A percentile compares a stretch with the other conserved stretches of the same genome.
These are phyloP conservation scores for Adansonia digitata DNA, from an alignment of 345 rosid species.

Conservation along the genomic window DNA sequence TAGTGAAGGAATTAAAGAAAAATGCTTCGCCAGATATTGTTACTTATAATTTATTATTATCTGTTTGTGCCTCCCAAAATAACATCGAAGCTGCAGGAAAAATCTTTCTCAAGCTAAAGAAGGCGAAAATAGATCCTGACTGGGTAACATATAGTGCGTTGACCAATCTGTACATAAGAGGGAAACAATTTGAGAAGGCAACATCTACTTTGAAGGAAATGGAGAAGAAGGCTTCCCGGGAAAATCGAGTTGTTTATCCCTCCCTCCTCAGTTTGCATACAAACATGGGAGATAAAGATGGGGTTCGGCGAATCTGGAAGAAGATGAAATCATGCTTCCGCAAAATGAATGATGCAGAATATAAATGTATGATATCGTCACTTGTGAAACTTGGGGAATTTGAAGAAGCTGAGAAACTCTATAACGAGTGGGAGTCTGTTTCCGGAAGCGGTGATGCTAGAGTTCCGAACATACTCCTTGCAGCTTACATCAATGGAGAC, in stretches of 20 bases:
- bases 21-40: constrained; percentile 64
- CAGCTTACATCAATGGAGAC: constrained; percentile 54
- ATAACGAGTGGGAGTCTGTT: constrained; percentile 73
- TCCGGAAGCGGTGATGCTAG: constrained; percentile 56
- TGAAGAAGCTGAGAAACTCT: constrained; percentile 57
- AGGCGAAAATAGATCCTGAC: constrained; percentile 56
- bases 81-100: constrained; percentile 59
- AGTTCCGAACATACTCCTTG: constrained; percentile 65
- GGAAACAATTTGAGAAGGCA: constrained; percentile 46
- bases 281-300: constrained; percentile 56
- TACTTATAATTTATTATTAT: constrained; percentile 66
- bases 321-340: constrained; percentile 53
- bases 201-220: constrained; percentile 62
- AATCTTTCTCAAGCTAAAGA: constrained; percentile 53
- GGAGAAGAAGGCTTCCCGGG: constrained; percentile 55
- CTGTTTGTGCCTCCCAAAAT: constrained; percentile 48
- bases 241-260: neutral
- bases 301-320: constrained; percentile 61
- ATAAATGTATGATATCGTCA: constrained; percentile 69
- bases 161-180: constrained; percentile 56
- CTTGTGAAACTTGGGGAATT: constrained; percentile 63
- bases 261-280: constrained; percentile 55
- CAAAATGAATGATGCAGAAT: constrained; percentile 70
- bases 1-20: constrained; percentile 55
- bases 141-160: constrained; percentile 73